A percentile compares a stretch with the other conserved stretches of the same genome.
Conservation (phyloP, 2,329 filamentous ascomycete genomes). For the Apiospora phragmitis region DNA sequence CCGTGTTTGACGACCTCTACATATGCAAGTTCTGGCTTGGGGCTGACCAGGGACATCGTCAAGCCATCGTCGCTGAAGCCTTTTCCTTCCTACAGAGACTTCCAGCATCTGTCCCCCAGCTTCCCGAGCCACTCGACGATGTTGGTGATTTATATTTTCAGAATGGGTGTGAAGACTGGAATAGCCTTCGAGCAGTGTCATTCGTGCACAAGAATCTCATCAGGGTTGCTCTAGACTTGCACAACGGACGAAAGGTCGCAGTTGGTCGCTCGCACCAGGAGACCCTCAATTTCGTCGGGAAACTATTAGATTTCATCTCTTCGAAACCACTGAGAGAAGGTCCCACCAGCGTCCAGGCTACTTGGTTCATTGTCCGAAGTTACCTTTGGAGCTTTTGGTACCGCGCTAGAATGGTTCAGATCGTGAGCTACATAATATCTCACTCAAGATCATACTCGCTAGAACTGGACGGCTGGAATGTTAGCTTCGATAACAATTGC, state of each 20-base stretch:
- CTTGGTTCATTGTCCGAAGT: neutral
- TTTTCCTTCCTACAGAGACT: neutral
- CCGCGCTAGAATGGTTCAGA: neutral
- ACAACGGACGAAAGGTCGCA: neutral
- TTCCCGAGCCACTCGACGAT: neutral
- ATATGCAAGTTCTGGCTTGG: neutral
- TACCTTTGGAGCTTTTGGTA: slow-evolving; percentile 6
- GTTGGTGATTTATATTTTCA: neutral
- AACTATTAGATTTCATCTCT: neutral
- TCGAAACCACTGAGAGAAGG: neutral
- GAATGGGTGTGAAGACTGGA: neutral
- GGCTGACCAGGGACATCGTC: neutral
- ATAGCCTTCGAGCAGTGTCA: neutral
- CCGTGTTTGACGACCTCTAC: neutral
- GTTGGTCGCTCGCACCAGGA: neutral
- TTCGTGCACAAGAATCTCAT: neutral
- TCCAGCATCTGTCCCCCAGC: neutral
- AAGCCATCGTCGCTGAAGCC: neutral
- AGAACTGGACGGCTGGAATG: neutral
- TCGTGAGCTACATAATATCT: neutral
- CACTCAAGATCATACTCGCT: neutral
- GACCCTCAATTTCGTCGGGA: neutral
- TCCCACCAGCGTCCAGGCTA: neutral
- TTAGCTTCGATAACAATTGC: neutral
- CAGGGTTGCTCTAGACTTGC: neutral